Evolutionary conservation across 2,329 filamentous ascomycete species (phyloP), one percentile per base, ranked within the genome.

Genomic region (Emericellopsis cladophorae): DNA sequence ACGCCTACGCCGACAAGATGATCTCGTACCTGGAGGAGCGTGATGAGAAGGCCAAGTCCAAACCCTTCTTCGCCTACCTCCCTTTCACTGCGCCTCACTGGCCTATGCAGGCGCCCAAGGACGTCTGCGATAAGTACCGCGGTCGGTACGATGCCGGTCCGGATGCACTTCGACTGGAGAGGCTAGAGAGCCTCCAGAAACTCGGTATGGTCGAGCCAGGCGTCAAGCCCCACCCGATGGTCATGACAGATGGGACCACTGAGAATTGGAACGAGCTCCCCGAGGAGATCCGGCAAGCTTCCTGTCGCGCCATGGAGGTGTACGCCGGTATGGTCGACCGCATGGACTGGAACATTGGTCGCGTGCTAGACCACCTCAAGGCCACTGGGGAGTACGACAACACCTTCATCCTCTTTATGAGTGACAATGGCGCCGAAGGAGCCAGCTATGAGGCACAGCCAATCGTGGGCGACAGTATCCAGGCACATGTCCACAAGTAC

Each of bases 281-380:
- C 2, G 55, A 62, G 1, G 64, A 70, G 14, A 44, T 46, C 24
- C 40, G 41, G 5, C 40, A 36, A 2, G 10, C 33, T 14, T 51
- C 48, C 6, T 36, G 41, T 3, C 44, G 50, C 2, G 39, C 37
- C 6, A 53, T 52, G 49, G 49, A 73, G 46, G 61, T 68, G 5
- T 81, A 72, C 44, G 76, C 77, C 0, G 77, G 64, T 11, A 81
- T 81, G 73, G 75, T 80, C 4, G 74, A 80, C 42, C 64, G 63
- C 40, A 79, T 80, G 40, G 77, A 81, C 48, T 53, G 54, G 43
- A 76, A 78, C 44, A 67, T 81, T 15, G 76, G 76, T 31, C 72
- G 71, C 42, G 68, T 80, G 3, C 57, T 78, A 18, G 59, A 72
- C 31, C 72, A 78, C 48, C 64, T 80, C 3, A 60, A 71, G 42